Base-by-base conservation (phyloP, 2,329 filamentous ascomycete genomes). In the Fulvia fulva region DNA sequence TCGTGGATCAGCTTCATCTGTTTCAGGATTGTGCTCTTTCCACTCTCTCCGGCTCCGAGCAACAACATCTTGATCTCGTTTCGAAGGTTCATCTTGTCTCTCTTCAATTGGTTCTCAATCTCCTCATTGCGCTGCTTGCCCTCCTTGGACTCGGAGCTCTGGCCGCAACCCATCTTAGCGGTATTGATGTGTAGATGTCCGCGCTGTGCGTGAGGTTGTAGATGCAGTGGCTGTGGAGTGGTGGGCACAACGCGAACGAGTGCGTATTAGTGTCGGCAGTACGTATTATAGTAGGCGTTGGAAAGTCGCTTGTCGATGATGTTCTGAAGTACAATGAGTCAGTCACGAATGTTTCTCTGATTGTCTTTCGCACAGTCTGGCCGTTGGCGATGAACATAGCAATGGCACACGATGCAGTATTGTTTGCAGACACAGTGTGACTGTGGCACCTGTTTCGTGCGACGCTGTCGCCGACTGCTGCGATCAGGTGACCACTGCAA, bases 1-100 rank as follows among this genome's bases (percentile, higher is more conserved):
- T 99, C 94, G 77, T 99, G 91, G 72, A 99, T 99, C 72, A 99
- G 89, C 83, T 97, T 99, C 91, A 96, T 96, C 82, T 96, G 91
- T 80, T 96, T 96, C 69, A 96, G 81, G 69, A 96, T 95, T 30
- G 91, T 96, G 57, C 91, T 95, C 79, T 96, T 96, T 76, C 91
- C 91, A 68, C 91, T 95, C 86, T 99, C 94, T 88, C 94, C 93
- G 79, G 94, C 94, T 83, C 94, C 94, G 72, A 99, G 87, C 72
- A 99, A 85, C 71, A 99, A 83, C 94, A 99, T 97, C 86, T 99
- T 99, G 82, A 99, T 99, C 80, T 99, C 94, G 71, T 99, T 99
- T 72, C 93, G 88, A 81, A 97, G 92, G 83, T 96, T 89, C 90
- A 97, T 90, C 80, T 96, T 95, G 75, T 99, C 94, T 77, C 91